A percentile compares a stretch with the other conserved stretches of the same genome.
Evolutionary conservation across 1,139 yeast genomes (phyloP).

Genomic region (Blastobotrys elegans): DNA sequence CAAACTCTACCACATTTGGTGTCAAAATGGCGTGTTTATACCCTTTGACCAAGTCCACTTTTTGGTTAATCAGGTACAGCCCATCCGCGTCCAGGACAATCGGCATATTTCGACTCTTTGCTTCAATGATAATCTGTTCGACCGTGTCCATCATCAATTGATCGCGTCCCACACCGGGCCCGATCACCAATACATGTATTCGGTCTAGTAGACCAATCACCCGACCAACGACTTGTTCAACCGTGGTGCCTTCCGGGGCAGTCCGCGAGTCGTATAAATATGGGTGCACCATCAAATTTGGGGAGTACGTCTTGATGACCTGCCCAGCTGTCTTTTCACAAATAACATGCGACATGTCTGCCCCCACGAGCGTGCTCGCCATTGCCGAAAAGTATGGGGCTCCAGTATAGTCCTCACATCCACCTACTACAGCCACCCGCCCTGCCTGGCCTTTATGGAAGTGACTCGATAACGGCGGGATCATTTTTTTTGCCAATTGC

Average conservation of each 20-base stretch:
- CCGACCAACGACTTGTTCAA: slow-evolving; percentile 48
- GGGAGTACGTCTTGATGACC: slow-evolving; percentile 81
- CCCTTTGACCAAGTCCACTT: slow-evolving; percentile 51
- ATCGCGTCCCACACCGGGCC: slow-evolving; percentile 94
- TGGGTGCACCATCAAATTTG: slow-evolving; percentile 96
- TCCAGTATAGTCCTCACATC: slow-evolving; percentile 88
- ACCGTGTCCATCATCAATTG: slow-evolving; percentile 58
- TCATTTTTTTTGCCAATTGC: slow-evolving; percentile 42
- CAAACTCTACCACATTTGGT: slow-evolving; percentile 85
- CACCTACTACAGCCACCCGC: slow-evolving; percentile 81
- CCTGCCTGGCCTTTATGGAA: slow-evolving; percentile 96
- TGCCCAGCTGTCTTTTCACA: slow-evolving; percentile 77
- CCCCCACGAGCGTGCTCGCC: slow-evolving; percentile 79
- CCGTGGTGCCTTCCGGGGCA: slow-evolving; percentile 24
- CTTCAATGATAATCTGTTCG: slow-evolving; percentile 51
- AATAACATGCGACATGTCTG: slow-evolving; percentile 81
- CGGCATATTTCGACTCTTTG: slow-evolving; percentile 51
- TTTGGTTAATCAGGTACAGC: slow-evolving; percentile 53
- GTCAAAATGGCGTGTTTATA: slow-evolving; percentile 62
- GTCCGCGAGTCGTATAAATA: slow-evolving; percentile 45
- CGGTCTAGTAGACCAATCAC: slow-evolving; percentile 52
- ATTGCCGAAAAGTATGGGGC: slow-evolving; percentile 91
- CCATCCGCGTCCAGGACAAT: slow-evolving; percentile 89
- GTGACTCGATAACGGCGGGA: slow-evolving; percentile 70
- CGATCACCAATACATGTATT: slow-evolving; percentile 77